Percentiles rank a stretch among this genome's conserved stretches.
These are phyloP conservation scores for Candida ulmi DNA, from an alignment of 805 yeast genomes.

Conservation along the genomic window DNA sequence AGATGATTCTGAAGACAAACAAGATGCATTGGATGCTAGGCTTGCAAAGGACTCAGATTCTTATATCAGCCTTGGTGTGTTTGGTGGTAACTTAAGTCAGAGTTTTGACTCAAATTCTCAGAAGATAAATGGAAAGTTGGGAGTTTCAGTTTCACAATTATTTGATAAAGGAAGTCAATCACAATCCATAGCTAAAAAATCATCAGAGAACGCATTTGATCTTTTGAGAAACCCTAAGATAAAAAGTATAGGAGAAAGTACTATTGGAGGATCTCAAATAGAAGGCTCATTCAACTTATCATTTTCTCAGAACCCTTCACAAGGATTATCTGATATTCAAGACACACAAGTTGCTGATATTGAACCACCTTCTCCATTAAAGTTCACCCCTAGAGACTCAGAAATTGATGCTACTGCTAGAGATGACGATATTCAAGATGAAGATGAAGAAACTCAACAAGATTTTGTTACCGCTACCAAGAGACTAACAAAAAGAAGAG, in stretches of 20 bases:
- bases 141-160: conserved; percentile 17
- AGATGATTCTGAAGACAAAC: conserved; percentile 4
- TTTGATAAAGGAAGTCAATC: conserved; percentile 16
- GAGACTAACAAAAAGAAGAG: conserved; percentile 8
- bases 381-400: background rate
- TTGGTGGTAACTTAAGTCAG: conserved; percentile 20
- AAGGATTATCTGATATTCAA: background rate
- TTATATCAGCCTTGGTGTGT: conserved; percentile 16
- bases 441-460: conserved; percentile 19
- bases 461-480: conserved; percentile 1
- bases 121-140: conserved; percentile 8
- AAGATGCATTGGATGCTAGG: conserved; percentile 1
- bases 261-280: no score
- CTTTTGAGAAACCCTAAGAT: conserved; percentile 7
- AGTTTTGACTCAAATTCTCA: conserved; percentile 8
- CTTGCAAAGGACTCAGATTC: conserved; percentile 1
- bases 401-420: background rate
- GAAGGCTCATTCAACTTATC: background rate
- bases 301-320: background rate
- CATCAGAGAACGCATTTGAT: conserved; percentile 9
- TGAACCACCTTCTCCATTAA: background rate
- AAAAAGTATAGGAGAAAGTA: no score
- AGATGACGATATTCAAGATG: conserved; percentile 14
- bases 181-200: conserved; percentile 1
- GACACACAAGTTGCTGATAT: background rate